Conservation (phyloP, 2,329 filamentous ascomycete species). For the Epichloe hybrida region DNA sequence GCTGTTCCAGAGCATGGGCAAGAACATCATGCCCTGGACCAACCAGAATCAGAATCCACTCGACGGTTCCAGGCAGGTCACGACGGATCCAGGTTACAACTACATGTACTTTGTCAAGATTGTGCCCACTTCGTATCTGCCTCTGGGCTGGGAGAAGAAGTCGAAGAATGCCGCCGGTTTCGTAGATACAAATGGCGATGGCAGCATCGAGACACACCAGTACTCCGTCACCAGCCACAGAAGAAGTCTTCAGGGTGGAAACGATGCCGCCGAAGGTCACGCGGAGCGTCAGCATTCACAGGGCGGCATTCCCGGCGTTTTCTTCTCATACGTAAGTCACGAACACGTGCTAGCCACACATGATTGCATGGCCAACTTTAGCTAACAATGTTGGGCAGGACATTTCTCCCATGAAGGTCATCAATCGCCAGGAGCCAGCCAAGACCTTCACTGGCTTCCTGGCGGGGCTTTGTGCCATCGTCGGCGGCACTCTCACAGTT, state of each 20-base stretch:
- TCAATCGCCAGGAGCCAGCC: conserved; percentile 81
- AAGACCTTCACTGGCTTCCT: conserved; percentile 90
- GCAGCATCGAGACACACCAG: conserved; percentile 93
- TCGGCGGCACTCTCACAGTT: conserved; percentile 90
- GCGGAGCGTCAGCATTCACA: conserved; percentile 80
- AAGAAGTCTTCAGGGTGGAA: conserved; percentile 70
- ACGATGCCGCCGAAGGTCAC: conserved; percentile 76
- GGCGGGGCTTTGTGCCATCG: conserved; percentile 84
- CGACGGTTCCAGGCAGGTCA: conserved; percentile 64
- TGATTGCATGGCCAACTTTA: no score
- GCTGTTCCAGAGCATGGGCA: conserved; percentile 45
- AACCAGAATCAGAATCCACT: conserved; percentile 89
- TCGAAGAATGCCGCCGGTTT: conserved; percentile 16
- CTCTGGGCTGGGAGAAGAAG: conserved; percentile 71
- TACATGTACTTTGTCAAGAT: conserved; percentile 99
- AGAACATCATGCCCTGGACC: conserved; percentile 50
- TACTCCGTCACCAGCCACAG: conserved; percentile 97
- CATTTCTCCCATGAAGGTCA: conserved; percentile 98
- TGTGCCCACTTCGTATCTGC: conserved; percentile 87
- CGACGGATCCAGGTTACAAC: conserved; percentile 75
- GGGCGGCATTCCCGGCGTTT: conserved; percentile 91
- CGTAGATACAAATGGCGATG: conserved; percentile 43
- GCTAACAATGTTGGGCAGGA: conserved; percentile 40
- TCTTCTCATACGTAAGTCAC: conserved; percentile 83
- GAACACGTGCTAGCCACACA: not conserved